These are phyloP conservation scores for Houttuynia cordata DNA, from an alignment of 164 flowering plant species.

Conservation along the genomic window DNA sequence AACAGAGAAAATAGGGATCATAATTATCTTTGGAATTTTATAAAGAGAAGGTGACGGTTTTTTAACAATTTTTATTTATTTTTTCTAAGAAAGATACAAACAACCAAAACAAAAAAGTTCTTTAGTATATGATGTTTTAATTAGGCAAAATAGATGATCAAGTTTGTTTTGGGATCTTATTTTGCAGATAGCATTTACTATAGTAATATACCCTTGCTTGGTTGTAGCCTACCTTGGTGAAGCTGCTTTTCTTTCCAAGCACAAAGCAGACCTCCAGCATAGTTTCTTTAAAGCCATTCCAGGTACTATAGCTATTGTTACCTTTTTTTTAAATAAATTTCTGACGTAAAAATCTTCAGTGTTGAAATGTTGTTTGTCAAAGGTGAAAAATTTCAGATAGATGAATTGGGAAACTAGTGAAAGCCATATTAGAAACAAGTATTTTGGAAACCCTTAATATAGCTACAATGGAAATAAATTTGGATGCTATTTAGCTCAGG, in stretches of 20 bases:
- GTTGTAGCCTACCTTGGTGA: slow-evolving; percentile 63
- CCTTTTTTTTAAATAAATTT: no score
- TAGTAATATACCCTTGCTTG: slow-evolving; percentile 50
- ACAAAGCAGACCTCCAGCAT: slow-evolving; percentile 20
- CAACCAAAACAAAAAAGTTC: no score
- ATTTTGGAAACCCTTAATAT: no score
- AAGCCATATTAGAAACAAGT: no score
- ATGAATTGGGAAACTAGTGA: neutral
- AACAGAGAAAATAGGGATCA: no score
- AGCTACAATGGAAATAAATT: no score
- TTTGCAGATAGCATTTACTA: slow-evolving; percentile 50
- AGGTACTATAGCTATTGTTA: slow-evolving; percentile 13
- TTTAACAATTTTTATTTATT: no score
- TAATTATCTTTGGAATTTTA: no score
- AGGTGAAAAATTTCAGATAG: neutral
- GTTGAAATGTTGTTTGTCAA: neutral
- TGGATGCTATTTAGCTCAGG: no score
- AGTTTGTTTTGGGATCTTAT: neutral
- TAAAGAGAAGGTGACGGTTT: no score
- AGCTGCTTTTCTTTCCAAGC: slow-evolving; percentile 51
- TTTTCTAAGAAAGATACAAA: no score
- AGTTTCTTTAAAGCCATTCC: slow-evolving; percentile 40
- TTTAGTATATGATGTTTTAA: neutral
- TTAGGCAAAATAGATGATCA: neutral
- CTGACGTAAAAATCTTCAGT: neutral